These are phyloP conservation scores for Chalciporus pseudorubinellus DNA, from an alignment of 768 basidiomycete species.

Conservation along the genomic window DNA sequence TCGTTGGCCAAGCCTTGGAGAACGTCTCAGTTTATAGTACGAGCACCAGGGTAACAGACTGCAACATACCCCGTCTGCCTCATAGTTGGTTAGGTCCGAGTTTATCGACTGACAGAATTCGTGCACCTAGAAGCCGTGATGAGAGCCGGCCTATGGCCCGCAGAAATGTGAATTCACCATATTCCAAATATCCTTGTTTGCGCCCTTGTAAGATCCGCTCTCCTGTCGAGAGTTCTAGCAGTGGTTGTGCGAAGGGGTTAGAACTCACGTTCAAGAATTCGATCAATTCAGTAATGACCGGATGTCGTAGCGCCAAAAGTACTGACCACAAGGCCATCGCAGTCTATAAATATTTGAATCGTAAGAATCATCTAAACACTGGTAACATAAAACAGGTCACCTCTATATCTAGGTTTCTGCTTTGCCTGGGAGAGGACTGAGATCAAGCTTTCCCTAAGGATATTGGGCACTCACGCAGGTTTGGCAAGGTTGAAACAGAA, in stretches of 20 bases:
- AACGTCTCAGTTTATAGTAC: neutral
- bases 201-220: constrained; percentile 63
- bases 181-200: constrained; percentile 83
- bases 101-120: constrained; percentile 71
- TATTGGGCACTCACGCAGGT: constrained; percentile 52
- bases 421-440: constrained; percentile 44
- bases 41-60: constrained; percentile 12
- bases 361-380: neutral
- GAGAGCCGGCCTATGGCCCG: neutral
- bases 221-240: constrained; percentile 27
- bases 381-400: constrained; percentile 36
- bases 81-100: constrained; percentile 62
- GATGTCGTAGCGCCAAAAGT: constrained; percentile 62
- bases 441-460: neutral
- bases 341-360: constrained; percentile 54
- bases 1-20: constrained; percentile 76
- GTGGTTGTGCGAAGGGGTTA: neutral
- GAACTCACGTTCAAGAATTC: constrained; percentile 62
- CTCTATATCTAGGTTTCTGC: constrained; percentile 80
- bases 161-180: constrained; percentile 52
- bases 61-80: constrained; percentile 66
- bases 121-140: constrained; percentile 48
- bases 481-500: constrained; percentile 74
- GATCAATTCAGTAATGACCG: constrained; percentile 61
- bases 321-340: constrained; percentile 77